Percentiles rank a stretch among this genome's conserved stretches.
Conservation (phyloP, 345 rosid genomes). For the Corymbia maculata region DNA sequence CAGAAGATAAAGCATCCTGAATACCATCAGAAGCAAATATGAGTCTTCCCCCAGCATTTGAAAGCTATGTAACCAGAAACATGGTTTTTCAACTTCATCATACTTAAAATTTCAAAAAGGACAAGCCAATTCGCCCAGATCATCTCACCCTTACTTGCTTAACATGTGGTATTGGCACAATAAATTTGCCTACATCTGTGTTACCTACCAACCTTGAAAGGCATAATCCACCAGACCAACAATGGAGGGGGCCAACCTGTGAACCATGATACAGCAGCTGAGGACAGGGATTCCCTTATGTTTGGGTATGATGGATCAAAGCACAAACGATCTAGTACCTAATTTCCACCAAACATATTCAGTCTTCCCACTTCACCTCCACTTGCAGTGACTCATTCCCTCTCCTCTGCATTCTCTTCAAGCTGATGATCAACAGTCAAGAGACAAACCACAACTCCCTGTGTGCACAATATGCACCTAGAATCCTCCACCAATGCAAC, state of each 20-base stretch:
- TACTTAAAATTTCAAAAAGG: not conserved
- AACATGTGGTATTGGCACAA: slow-evolving; percentile 93
- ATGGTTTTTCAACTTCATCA: not conserved
- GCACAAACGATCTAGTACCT: slow-evolving; percentile 27
- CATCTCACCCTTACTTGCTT: slow-evolving; percentile 88
- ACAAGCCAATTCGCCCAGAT: not conserved
- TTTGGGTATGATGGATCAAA: not conserved
- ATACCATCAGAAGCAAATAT: slow-evolving; percentile 97
- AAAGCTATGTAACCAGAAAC: slow-evolving; percentile 37
- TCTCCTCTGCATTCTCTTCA: slow-evolving; percentile 93
- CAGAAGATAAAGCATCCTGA: slow-evolving; percentile 94
- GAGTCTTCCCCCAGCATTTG: slow-evolving; percentile 91
- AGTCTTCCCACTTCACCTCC: slow-evolving; percentile 99
- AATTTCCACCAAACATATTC: slow-evolving; percentile 85
- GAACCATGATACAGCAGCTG: not conserved
- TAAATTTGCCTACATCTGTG: slow-evolving; percentile 89
- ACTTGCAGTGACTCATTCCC: slow-evolving; percentile 98
- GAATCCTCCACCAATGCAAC: slow-evolving; percentile 97
- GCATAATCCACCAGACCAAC: slow-evolving; percentile 99
- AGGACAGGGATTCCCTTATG: not conserved
- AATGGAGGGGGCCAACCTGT: slow-evolving; percentile 93
- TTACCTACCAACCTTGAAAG: slow-evolving; percentile 96
- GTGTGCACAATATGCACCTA: slow-evolving; percentile 89
- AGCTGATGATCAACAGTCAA: slow-evolving; percentile 90
- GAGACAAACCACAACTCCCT: slow-evolving; percentile 87